Evolutionary conservation across 805 yeast genomes (phyloP), one percentile per base, ranked within the genome.

Genomic region (Middelhovenomyces tepae): DNA sequence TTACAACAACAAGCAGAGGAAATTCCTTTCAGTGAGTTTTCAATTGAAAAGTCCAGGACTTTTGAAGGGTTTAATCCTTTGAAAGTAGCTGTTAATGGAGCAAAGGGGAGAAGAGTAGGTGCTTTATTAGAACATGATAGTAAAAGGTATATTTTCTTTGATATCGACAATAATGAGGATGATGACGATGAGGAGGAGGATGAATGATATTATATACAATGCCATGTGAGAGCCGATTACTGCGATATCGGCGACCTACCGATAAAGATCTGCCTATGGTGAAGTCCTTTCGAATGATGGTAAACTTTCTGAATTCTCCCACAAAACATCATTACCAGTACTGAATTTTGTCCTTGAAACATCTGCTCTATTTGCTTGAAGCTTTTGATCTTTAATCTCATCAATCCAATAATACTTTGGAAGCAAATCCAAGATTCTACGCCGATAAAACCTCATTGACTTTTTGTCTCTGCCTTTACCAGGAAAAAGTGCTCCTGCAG

Each of bases 91-190:
- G 23, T 42, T 15, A 43, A 43, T 20, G 45, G 45, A 11, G 21
- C 10, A 8, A 10, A n/a, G 4, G 36, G 31, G 3, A 14, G 37
- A 10, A 27, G 35, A n/a, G 31, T 44, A 7, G 48, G 39, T 2
- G 37, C 44, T 17, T 15, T 44, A 15, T 27, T 44, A 4, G 28
- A 23, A 24, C 11, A 21, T 3, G 39, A 34, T 11, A 17, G 18
- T 9, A 42, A 37, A 27, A 24, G 35, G 11, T 38, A 35, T 27
- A 13, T 28, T 8, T 38, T 43, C 18, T 33, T 43, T 22, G 40
- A 36, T 23, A 23, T 44, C 16, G 44, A 43, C 16, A 40, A 26
- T 2, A 32, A 29, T 3, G 24, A 25, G 9, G 35, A 25, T 11
- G 22, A 22, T 10, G 27, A 16, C 7, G 22, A 23, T 11, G 26